Evolutionary conservation across 2,329 filamentous ascomycete genomes (phyloP), one percentile per base, ranked within the genome.

Genomic region (Claviceps digitariae): DNA sequence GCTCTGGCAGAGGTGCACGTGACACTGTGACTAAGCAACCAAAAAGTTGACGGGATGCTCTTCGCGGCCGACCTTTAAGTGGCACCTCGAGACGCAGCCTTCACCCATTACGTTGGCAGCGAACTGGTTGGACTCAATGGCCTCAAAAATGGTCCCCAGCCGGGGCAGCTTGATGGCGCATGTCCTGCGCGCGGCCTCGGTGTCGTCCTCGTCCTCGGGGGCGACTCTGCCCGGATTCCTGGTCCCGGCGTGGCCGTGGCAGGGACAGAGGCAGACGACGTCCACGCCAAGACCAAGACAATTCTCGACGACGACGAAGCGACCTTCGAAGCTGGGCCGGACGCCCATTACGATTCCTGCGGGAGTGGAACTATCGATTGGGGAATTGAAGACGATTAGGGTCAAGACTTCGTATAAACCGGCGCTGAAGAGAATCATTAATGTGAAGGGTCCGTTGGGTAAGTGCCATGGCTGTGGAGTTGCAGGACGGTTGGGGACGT

Each of bases 391-490:
- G 52, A 63, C 74, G 31, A 72, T 73, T 63, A 74, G 69, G 58
- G 75, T 79, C 57, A 71, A 73, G 52, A 82, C 79, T 43, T 78
- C 79, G 41, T 83, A 81, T 57, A 74, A 81, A 59, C 74, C 75
- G 57, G 78, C 83, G 60, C 72, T 79, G 34, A 82, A 79, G 63
- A 79, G 82, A 60, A 85, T 74, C 2, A 79, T 95, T 52, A 83
- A 85, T 51, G 80, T 96, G 45, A 81, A 83, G 62, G 91, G 91
- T 6, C 91, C 91, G 3, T 71, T 93, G 60, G 91, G 84, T 87
- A 69, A 56, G 75, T 67, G n/a, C 50, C 48, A 4, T 12, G 31
- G 31, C 8, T 34, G 9, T 36, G 34, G 34, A 36, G 3, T 29
- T 29, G 20, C 27, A 6, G 27, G 27, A 29, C 27, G 27, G n/a